A percentile compares a stretch with the other conserved stretches of the same genome.
phyloP scores from a whole-genome alignment of 73 alveolate genomes.

The Stentor coeruleus region DNA sequence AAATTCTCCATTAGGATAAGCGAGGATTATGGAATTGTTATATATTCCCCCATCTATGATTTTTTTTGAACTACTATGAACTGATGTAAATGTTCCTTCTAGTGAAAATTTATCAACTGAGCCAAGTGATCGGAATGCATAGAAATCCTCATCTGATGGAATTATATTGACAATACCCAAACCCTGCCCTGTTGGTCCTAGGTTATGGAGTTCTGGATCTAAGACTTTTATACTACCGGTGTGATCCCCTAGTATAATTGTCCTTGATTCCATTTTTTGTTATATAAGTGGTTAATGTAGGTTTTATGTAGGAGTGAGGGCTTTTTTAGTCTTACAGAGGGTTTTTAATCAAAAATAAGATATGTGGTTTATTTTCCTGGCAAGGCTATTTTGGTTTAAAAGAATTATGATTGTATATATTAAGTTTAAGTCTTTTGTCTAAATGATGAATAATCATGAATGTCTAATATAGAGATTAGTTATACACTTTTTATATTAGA shows the following conservation, averaged over 20 bases:
- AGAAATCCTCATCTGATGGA: background rate
- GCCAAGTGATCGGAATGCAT: background rate
- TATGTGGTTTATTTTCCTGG: no score
- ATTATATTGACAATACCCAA: background rate
- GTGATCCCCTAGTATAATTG: background rate
- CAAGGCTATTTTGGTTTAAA: no score
- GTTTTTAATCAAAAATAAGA: no score
- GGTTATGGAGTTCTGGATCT: background rate
- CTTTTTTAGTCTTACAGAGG: no score
- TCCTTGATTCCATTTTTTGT: constrained; percentile 1
- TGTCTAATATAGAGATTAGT: no score
- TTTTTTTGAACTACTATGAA: background rate
- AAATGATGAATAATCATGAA: no score
- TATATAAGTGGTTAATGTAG: no score
- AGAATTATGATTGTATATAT: no score
- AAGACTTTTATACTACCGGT: background rate
- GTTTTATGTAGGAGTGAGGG: no score
- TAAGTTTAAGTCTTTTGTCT: no score
- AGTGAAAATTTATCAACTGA: background rate
- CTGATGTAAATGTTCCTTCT: background rate
- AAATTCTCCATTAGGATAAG: background rate
- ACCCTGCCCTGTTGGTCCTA: background rate
- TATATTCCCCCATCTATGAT: background rate
- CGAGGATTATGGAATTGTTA: no score
- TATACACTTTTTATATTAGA: no score